Percentiles rank a stretch among this genome's conserved stretches.
Conservation (phyloP, 2,329 filamentous ascomycete species). For the Plectosphaerella cucumerina region DNA sequence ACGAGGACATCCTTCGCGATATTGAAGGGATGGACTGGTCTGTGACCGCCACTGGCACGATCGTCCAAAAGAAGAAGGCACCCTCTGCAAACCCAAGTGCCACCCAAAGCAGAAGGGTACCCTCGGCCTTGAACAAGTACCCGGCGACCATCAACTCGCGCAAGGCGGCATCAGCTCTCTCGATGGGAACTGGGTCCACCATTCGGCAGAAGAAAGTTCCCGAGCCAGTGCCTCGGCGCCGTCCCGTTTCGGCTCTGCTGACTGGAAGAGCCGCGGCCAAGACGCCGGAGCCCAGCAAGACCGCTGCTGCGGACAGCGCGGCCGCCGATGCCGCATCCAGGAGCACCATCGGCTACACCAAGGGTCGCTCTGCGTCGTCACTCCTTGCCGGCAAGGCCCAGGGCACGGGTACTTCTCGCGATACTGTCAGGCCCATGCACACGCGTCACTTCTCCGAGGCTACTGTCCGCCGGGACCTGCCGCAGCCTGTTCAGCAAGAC, state of each 20-base stretch:
- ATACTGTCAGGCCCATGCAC: neutral
- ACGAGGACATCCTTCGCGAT: conserved; percentile 64
- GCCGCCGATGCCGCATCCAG: conserved; percentile 66
- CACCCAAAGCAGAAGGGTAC: conserved; percentile 14
- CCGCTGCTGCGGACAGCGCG: conserved; percentile 50
- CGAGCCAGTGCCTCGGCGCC: conserved; percentile 14
- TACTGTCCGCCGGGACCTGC: conserved; percentile 7
- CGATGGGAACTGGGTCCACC: conserved; percentile 27
- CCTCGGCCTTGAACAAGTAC: conserved; percentile 6
- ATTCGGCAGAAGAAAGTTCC: conserved; percentile 14
- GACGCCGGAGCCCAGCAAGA: conserved; percentile 37
- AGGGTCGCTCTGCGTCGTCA: conserved; percentile 59
- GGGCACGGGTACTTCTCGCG: conserved; percentile 8
- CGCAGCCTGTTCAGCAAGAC: conserved; percentile 7
- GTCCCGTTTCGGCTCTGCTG: conserved; percentile 25
- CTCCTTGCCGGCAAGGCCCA: conserved; percentile 25
- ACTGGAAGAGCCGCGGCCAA: conserved; percentile 27
- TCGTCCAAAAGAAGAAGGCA: conserved; percentile 25
- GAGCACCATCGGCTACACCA: conserved; percentile 81
- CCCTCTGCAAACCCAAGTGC: conserved; percentile 10
- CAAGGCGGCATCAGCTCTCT: conserved; percentile 49
- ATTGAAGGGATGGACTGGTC: conserved; percentile 61
- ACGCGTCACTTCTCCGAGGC: neutral
- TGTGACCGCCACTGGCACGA: conserved; percentile 44
- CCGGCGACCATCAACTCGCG: conserved; percentile 35